phyloP scores from a whole-genome alignment of 345 rosid species.

The Streptanthus diversifolius region DNA sequence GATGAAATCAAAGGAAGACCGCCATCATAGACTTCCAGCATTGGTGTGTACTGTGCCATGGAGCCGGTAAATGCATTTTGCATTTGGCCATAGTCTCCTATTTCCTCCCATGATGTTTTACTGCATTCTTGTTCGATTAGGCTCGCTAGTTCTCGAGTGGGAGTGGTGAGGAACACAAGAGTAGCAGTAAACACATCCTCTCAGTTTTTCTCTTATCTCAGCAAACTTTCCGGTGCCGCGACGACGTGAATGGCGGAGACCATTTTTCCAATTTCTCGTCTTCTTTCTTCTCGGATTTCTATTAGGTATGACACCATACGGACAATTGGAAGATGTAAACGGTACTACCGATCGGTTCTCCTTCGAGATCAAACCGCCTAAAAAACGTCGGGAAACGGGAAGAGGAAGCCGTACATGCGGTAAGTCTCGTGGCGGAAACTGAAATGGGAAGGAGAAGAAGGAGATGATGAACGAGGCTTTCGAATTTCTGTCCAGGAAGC shows the following conservation, averaged over 20 bases:
- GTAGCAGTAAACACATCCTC: slow-evolving; percentile 45
- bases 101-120: slow-evolving; percentile 16
- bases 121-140: too few species aligned
- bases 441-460: neutral
- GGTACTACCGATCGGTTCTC: slow-evolving; percentile 45
- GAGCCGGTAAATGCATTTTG: neutral
- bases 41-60: neutral
- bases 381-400: slow-evolving; percentile 29
- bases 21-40: neutral
- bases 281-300: slow-evolving; percentile 66
- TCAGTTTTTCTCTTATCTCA: slow-evolving; percentile 23
- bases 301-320: slow-evolving; percentile 60
- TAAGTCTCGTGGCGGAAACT: slow-evolving; percentile 33
- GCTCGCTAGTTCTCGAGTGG: too few species aligned
- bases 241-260: slow-evolving; percentile 52
- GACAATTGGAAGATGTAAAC: slow-evolving; percentile 47
- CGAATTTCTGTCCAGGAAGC: slow-evolving; percentile 55
- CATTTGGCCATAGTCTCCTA: slow-evolving; percentile 2
- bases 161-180: slow-evolving; percentile 13
- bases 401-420: slow-evolving; percentile 33
- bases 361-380: slow-evolving; percentile 60
- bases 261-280: slow-evolving; percentile 50
- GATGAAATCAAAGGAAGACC: neutral
- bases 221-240: slow-evolving; percentile 15
- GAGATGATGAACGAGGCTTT: neutral